phyloP scores from a whole-genome alignment of 192 early-diverging fungal genomes.

The Backusella sp. region DNA sequence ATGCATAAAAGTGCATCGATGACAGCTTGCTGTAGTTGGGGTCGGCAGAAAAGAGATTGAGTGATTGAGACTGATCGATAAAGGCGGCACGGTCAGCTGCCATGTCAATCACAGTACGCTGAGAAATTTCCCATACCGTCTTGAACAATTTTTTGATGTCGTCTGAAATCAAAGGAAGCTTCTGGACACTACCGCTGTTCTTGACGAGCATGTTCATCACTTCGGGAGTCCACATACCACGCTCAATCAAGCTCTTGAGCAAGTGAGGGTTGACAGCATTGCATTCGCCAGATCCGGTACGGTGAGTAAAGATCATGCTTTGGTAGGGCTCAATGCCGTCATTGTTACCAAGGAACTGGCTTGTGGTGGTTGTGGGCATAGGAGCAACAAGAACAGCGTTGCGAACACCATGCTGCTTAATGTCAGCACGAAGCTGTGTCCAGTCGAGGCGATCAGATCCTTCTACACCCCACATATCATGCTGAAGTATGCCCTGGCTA shows the following conservation, averaged over 20 bases:
- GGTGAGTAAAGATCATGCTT: slow-evolving; percentile 92
- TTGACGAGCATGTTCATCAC: slow-evolving; percentile 96
- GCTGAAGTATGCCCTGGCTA: slow-evolving; percentile 83
- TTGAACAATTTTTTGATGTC: slow-evolving; percentile 88
- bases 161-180: slow-evolving; percentile 70
- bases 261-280: slow-evolving; percentile 96
- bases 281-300: slow-evolving; percentile 93
- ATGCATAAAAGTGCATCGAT: slow-evolving; percentile 97
- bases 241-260: slow-evolving; percentile 88
- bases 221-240: slow-evolving; percentile 85
- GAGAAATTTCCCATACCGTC: slow-evolving; percentile 95
- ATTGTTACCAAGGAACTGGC: slow-evolving; percentile 95
- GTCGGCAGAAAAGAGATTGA: slow-evolving; percentile 93
- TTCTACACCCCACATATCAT: slow-evolving; percentile 86
- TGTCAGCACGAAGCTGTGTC: slow-evolving; percentile 70
- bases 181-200: slow-evolving; percentile 84
- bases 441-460: slow-evolving; percentile 86
- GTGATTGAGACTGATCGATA: slow-evolving; percentile 94
- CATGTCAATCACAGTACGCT: slow-evolving; percentile 91
- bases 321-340: slow-evolving; percentile 92
- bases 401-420: slow-evolving; percentile 79
- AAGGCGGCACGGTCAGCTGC: slow-evolving; percentile 94
- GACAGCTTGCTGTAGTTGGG: slow-evolving; percentile 89
- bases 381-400: slow-evolving; percentile 93
- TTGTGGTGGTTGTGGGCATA: slow-evolving; percentile 95